phyloP scores from a whole-genome alignment of 208 protist genomes.

The Porcisia hertigi region DNA sequence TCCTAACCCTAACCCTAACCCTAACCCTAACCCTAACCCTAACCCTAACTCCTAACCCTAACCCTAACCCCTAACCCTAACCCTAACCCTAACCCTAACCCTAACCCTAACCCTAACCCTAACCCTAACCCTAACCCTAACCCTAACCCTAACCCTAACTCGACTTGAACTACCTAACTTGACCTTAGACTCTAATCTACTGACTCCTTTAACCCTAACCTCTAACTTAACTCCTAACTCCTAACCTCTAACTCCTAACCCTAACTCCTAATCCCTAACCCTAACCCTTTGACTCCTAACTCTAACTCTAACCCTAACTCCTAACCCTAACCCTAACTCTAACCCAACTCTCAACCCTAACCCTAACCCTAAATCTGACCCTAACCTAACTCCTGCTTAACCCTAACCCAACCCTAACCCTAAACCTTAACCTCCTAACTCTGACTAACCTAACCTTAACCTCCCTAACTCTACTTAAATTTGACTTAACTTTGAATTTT shows the following conservation, averaged over 20 bases:
- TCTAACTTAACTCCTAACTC: no score
- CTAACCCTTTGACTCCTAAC: no score
- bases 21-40: constrained; percentile 2
- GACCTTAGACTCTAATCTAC: no score
- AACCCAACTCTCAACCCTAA: neutral
- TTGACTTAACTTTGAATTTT: neutral
- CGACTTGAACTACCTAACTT: no score
- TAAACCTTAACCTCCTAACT: no score
- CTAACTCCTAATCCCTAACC: no score
- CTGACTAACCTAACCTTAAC: neutral
- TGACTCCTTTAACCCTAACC: no score
- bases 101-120: constrained; percentile 17
- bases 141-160: neutral
- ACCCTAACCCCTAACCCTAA: constrained; percentile 1
- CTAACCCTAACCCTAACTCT: neutral
- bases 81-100: constrained; percentile 15
- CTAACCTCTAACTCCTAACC: no score
- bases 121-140: constrained; percentile 4
- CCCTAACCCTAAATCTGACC: neutral
- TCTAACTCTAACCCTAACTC: no score
- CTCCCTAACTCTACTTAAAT: neutral
- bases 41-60: neutral
- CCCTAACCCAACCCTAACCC: neutral
- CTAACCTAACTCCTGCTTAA: neutral
- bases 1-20: neutral